Evolutionary conservation across 305 asterid genomes (phyloP), one percentile per base, ranked within the genome.

Genomic region (Fraxinus latifolia): DNA sequence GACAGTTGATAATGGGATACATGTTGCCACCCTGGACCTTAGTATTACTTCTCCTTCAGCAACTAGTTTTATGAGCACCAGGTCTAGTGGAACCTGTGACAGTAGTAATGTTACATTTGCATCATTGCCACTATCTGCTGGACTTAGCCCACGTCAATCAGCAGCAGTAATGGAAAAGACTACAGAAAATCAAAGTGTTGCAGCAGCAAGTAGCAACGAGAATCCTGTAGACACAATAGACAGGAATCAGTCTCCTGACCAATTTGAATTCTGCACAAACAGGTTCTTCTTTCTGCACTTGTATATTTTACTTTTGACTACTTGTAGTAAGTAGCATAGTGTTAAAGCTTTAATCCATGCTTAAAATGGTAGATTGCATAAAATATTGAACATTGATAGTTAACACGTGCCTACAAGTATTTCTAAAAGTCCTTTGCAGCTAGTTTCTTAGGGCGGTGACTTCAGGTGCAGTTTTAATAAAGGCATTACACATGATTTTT

Each of bases 11-110:
- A 78, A 87, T 90, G 95, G 89, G 88, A 77, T 78, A 80, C 91
- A 86, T 84, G 91, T 79, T 80, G 42, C 87, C 80, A 82, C 81
- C 80, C 81, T 87, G 91, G 97, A 94, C 55, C 79, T 60, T 83
- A 90, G 91, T 85, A 84, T 82, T 79, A 76, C 84, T 77, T 90
- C 95, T 3, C 92, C 94, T 29, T 90, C 98, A 80, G 90, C 87
- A 55, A 86, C 88, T 76, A 96, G 99, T 92, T 89, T 93, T 81
- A 83, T 90, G 84, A 96, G 98, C 88, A 86, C 89, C 75, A 93
- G 88, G 88, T 96, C 99, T 72, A 88, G 97, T 81, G 93, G 87
- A 82, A 96, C 99, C 79, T 87, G 91, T 83, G 90, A 87, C 81
- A 91, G 95, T 88, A 89, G 91, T 82, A 87, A 89, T 88, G 82